Evolutionary conservation across 2,329 filamentous ascomycete genomes (phyloP), one percentile per base, ranked within the genome.

Genomic region (Aspergillus versicolor): DNA sequence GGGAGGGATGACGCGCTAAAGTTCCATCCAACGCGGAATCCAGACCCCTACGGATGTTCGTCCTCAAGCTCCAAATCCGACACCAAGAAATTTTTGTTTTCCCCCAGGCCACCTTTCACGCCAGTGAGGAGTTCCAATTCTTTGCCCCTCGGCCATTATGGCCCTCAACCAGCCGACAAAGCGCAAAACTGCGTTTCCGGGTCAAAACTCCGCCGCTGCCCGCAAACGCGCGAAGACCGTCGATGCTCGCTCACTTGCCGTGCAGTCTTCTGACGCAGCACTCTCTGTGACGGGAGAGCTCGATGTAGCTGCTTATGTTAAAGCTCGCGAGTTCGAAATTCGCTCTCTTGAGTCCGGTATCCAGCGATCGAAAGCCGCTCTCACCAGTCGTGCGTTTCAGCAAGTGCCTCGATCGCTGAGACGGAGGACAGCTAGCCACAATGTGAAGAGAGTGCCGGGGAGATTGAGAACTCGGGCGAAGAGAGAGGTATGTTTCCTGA

Each of bases 361-460:
- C 83, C 82, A 83, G 54, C 86, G 84, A 37, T 88, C 90, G 46
- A 92, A 89, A 72, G 79, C 80, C 62, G 79, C 76, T 1, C 67
- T 85, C 59, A 80, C 84, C 43, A 87, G 85, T 56, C 84, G 93
- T 51, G 92, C 93, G 13, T 97, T 97, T 69, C 94, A 99, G 73
- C 85, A 91, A 65, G 89, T 99, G 5, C 94, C 94, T 1, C 85
- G 91, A 64, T 87, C 88, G 49, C 78, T 99, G 82, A 82, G 94
- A 63, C 82, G 94, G 62, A 83, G 94, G 65, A 96, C 93, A 0
- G 94, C 93, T 19, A 96, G 92, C 72, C 94, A 99, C 76, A 97
- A 99, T 82, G 89, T 90, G 37, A 96, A 93, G 76, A 85, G 89
- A 61, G 88, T 99, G 15, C 94, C 94, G 2, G 88, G 88, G 69